Conservation (phyloP, 108 stramenopile species). For the Pseudonitzschia pungens region DNA sequence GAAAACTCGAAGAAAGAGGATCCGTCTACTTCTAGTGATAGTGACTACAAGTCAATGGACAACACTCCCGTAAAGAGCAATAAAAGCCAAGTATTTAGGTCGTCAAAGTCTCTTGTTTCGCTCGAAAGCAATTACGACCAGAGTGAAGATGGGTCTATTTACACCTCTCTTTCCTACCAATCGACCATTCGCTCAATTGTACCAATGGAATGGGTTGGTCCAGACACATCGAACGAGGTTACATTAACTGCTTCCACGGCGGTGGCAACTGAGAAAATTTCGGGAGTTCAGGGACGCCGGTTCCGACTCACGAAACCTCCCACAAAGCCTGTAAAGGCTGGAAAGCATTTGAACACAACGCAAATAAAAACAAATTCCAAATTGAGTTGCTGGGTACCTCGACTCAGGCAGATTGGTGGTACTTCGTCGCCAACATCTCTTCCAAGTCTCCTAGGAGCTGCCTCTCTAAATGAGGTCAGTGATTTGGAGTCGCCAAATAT, state of each 20-base stretch:
- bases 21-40: background rate
- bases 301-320: background rate
- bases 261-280: background rate
- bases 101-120: background rate
- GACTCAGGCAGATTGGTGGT: background rate
- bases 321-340: background rate
- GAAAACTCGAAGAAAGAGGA: background rate
- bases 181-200: conserved; percentile 4
- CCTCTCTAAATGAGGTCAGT: conserved; percentile 10
- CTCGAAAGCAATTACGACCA: conserved; percentile 7
- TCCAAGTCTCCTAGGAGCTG: conserved; percentile 15
- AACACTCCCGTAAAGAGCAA: conserved; percentile 1
- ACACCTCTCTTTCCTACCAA: conserved; percentile 5
- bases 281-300: background rate
- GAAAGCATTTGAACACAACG: background rate
- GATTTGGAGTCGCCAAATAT: conserved; percentile 23
- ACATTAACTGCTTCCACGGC: background rate
- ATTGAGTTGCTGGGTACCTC: conserved; percentile 2
- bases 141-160: conserved; percentile 12
- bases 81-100: background rate
- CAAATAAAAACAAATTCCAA: background rate
- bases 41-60: background rate
- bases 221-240: conserved; percentile 2
- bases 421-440: conserved; percentile 8
- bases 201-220: conserved; percentile 16